phyloP scores from a whole-genome alignment of 2,329 filamentous ascomycete species.

The Uncinocarpus reesii region DNA sequence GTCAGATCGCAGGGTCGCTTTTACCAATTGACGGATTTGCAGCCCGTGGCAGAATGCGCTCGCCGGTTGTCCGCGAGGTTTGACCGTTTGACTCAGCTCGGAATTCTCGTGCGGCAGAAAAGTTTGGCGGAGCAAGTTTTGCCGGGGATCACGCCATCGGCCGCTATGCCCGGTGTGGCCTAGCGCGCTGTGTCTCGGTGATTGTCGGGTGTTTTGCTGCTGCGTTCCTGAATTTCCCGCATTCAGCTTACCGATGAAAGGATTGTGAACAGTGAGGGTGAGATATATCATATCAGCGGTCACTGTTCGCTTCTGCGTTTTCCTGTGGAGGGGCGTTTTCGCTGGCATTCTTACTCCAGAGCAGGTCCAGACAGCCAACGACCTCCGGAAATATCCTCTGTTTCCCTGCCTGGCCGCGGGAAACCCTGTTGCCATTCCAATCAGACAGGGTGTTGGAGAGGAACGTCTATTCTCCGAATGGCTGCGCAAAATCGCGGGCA shows the following conservation, averaged over 20 bases:
- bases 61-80: not conserved
- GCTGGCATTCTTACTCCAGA: too few species aligned
- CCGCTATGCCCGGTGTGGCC: not conserved
- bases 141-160: slow-evolving; percentile 12
- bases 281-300: too few species aligned
- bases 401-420: not conserved
- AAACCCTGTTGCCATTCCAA: not conserved
- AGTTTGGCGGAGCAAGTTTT: not conserved
- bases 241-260: too few species aligned
- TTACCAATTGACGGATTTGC: slow-evolving; percentile 2
- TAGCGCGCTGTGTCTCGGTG: not conserved
- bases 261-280: too few species aligned
- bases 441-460: too few species aligned
- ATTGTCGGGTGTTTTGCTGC: not conserved
- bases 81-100: not conserved
- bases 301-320: too few species aligned
- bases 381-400: not conserved
- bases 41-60: not conserved
- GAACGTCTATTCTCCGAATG: too few species aligned
- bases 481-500: too few species aligned
- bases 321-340: too few species aligned
- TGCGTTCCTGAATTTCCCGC: not conserved
- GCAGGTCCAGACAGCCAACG: too few species aligned
- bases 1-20: not conserved
- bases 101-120: slow-evolving; percentile 1